Conservation (phyloP, 495 filamentous ascomycete genomes). For the Apodospora peruviana region DNA sequence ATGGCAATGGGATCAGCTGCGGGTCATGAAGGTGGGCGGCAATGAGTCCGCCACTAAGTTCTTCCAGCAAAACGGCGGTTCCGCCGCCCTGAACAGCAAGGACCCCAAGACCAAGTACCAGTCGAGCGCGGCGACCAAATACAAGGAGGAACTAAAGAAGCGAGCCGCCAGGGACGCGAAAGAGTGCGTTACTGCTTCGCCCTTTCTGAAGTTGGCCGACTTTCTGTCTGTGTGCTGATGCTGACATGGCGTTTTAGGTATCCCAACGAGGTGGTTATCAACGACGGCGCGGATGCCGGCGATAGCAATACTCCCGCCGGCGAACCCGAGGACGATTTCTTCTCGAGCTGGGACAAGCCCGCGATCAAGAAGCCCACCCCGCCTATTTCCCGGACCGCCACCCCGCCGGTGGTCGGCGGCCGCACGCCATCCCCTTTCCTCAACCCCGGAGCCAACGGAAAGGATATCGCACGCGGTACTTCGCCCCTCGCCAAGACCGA, state of each 20-base stretch:
- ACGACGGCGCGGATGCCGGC: constrained; percentile 59
- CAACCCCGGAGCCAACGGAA: constrained; percentile 58
- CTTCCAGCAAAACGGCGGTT: constrained; percentile 92
- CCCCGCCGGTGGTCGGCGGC: constrained; percentile 76
- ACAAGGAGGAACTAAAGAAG: constrained; percentile 90
- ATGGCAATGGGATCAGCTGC: constrained; percentile 99
- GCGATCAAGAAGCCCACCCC: constrained; percentile 95
- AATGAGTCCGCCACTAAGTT: constrained; percentile 98
- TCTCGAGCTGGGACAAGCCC: constrained; percentile 97
- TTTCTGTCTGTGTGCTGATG: not conserved
- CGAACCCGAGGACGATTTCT: constrained; percentile 89
- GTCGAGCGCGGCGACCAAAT: constrained; percentile 84
- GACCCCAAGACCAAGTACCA: constrained; percentile 94
- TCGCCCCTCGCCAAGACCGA: constrained; percentile 71
- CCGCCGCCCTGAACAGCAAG: constrained; percentile 89
- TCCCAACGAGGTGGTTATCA: constrained; percentile 81
- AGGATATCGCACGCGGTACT: constrained; percentile 64
- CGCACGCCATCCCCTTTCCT: constrained; percentile 87
- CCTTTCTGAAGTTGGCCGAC: not conserved
- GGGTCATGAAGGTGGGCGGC: constrained; percentile 96
- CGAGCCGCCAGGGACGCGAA: constrained; percentile 73
- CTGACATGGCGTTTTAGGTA: constrained; percentile 48
- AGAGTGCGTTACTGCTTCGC: constrained; percentile 49
- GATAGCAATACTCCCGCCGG: constrained; percentile 68
- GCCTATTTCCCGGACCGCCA: constrained; percentile 84